Base-by-base conservation (phyloP, 2,329 filamentous ascomycete genomes). In the Achaetomium macrosporum region DNA sequence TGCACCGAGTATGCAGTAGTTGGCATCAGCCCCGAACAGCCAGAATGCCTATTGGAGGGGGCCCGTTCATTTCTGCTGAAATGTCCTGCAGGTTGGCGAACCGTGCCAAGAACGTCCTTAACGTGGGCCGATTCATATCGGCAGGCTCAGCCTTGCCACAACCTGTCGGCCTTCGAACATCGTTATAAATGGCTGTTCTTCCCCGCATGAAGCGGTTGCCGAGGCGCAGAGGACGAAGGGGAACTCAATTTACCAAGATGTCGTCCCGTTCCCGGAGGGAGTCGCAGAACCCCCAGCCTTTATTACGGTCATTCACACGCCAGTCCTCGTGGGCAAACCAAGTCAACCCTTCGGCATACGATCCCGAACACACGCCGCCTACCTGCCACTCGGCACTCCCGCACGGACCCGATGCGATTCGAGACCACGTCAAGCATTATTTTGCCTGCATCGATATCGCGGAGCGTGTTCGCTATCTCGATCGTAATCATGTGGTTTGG, bases 371-470 rank as follows among this genome's bases (percentile, higher is more conserved):
- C 12, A 36, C 36, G 2, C 36, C 36, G 2, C 35, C 51, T 15
- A 47, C 51, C 17, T 54, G 51, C 17, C 47, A 39, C n/a, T 54
- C 51, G n/a, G 45, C 46, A 6, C 30, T 42, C 8, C 31, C 40
- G 10, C 51, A 54, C 31, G 25, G 16, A 5, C 47, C 42, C 1
- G 33, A 44, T 12, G 42, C 50, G 8, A 50, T 56, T 17, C 41
- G 47, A 33, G 54, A 56, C n/a, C 45, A 52, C 5, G 42, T 53
- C 8, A 42, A 50, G 11, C 54, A 56, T 19, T 56, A 56, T 25
- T 56, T 56, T 25, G 54, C 50, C 16, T 56, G 54, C 33, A 53
- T 56, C 39, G 36, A 50, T 2, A 56, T 56, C 17, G 25, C 39
- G 10, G 39, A 56, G 2, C 54, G 54, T 2, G 36, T 30, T 15